Evolutionary conservation across 1,284 basidiomycete species (phyloP).

Genomic region (Sporisorium scitamineum): DNA sequence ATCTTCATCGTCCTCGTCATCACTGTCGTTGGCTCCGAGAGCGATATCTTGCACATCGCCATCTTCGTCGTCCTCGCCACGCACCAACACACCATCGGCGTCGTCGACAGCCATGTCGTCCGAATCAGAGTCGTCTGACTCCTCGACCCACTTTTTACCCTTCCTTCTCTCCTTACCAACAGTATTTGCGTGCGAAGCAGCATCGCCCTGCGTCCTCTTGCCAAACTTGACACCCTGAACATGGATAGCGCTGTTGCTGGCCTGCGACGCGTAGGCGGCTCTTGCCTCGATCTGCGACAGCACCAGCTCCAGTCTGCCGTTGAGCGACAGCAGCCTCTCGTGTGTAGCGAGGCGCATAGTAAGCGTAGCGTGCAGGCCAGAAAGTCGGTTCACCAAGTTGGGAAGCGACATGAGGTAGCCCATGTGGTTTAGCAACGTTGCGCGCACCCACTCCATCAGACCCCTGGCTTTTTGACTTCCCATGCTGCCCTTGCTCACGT

Average conservation of each 20-base stretch:
- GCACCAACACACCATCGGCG: conserved; percentile 39
- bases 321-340: conserved; percentile 84
- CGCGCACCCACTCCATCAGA: conserved; percentile 88
- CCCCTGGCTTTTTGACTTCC: conserved; percentile 72
- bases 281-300: conserved; percentile 90
- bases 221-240: conserved; percentile 60
- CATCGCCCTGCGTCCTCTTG: conserved; percentile 40
- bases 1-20: conserved; percentile 47
- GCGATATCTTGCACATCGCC: conserved; percentile 60
- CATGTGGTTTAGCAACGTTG: conserved; percentile 86
- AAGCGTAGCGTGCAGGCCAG: conserved; percentile 85
- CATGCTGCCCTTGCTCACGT: conserved; percentile 58
- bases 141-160: conserved; percentile 60
- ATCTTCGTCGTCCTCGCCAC: conserved; percentile 49
- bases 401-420: conserved; percentile 94
- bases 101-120: conserved; percentile 52
- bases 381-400: conserved; percentile 83
- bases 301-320: conserved; percentile 90
- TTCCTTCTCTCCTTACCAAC: conserved; percentile 39
- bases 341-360: conserved; percentile 84
- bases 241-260: conserved; percentile 44
- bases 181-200: neutral
- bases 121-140: conserved; percentile 51
- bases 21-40: conserved; percentile 48
- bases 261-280: conserved; percentile 60